Evolutionary conservation across 2,329 filamentous ascomycete genomes (phyloP), one percentile per base, ranked within the genome.

Genomic region (Gyromitra esculenta): DNA sequence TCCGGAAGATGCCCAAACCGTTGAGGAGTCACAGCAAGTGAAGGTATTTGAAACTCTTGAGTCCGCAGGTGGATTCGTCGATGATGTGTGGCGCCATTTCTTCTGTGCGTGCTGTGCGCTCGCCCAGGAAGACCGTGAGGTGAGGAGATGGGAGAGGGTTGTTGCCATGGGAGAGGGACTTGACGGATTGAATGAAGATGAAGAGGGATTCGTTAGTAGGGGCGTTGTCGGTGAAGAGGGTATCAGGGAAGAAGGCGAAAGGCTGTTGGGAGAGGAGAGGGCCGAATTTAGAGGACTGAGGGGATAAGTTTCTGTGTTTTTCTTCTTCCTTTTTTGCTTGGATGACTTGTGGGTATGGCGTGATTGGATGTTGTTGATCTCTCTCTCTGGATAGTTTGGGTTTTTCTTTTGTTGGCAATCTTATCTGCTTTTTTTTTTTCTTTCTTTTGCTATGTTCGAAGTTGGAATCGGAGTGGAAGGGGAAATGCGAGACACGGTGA

Each of bases 91-190:
- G 73, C 73, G 70, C 18, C 78, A 79, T 45, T 76, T 79, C 50
- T 79, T 79, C 48, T 79, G 78, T 54, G 69, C 71, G 1, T 78
- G 76, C 56, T 79, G 78, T 63, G 71, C 76, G 13, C 73, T 79
- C 25, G 73, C 66, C 2, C 78, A 79, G 59, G 78, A 79, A 35
- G 78, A 79, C 25, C 52, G 78, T n/a, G 78, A 79, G 69, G 76
- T 78, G 13, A 66, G 76, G 52, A 60, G 48, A n/a, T 79, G 78
- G 78, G 78, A 79, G 60, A 68, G 70, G n/a, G 68, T 74, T 18
- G 50, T 71, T 57, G 68, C 75, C 11, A 65, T 73, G 64, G 78
- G 77, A 0, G 78, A 76, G 21, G 78, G 76, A 3, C 35, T 77
- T 57, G 67, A 73, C 21, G 74, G 66, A 13, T 54, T 76, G 18